Percentiles rank a stretch among this genome's conserved stretches.
Conservation (phyloP, 176 grass and related monocot species). For the Neostapfia colusana region DNA sequence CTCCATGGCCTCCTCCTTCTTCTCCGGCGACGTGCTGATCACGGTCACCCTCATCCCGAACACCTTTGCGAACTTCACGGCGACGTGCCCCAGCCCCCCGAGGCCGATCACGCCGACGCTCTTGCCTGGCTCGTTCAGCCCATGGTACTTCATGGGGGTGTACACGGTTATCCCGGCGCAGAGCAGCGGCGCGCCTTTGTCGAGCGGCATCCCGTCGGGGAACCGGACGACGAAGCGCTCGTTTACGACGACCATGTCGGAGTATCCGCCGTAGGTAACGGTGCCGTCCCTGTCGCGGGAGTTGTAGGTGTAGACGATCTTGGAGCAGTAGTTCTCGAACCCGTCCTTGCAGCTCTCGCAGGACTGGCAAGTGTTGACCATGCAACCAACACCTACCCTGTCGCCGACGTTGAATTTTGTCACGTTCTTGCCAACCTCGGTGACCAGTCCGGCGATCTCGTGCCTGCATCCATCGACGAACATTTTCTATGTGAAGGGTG, state of each 20-base stretch:
- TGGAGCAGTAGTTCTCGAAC: slow-evolving; percentile 56
- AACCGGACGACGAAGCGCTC: slow-evolving; percentile 51
- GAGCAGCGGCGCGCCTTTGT: slow-evolving; percentile 57
- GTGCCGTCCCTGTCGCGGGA: slow-evolving; percentile 47
- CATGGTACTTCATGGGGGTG: slow-evolving; percentile 56
- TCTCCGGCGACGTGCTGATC: slow-evolving; percentile 50
- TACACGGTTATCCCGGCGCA: slow-evolving; percentile 69
- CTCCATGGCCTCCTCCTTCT: slow-evolving; percentile 56
- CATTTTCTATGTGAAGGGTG: neutral
- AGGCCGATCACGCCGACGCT: slow-evolving; percentile 60
- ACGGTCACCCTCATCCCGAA: slow-evolving; percentile 69
- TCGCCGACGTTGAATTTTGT: slow-evolving; percentile 42
- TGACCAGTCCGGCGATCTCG: slow-evolving; percentile 54
- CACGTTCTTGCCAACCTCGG: slow-evolving; percentile 60
- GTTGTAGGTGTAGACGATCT: slow-evolving; percentile 57
- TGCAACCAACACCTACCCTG: slow-evolving; percentile 59
- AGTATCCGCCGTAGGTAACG: slow-evolving; percentile 57
- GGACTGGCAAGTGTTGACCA: slow-evolving; percentile 55
- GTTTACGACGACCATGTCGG: slow-evolving; percentile 44
- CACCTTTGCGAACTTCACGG: slow-evolving; percentile 64
- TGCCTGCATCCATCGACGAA: slow-evolving; percentile 40
- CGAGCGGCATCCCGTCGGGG: slow-evolving; percentile 46
- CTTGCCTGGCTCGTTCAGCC: slow-evolving; percentile 35
- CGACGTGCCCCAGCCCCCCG: slow-evolving; percentile 65
- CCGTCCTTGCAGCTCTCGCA: slow-evolving; percentile 51